A percentile compares a stretch with the other conserved stretches of the same genome.
These are phyloP conservation scores for Eudorina sp. DNA, from an alignment of 139 green algal species.

Conservation along the genomic window DNA sequence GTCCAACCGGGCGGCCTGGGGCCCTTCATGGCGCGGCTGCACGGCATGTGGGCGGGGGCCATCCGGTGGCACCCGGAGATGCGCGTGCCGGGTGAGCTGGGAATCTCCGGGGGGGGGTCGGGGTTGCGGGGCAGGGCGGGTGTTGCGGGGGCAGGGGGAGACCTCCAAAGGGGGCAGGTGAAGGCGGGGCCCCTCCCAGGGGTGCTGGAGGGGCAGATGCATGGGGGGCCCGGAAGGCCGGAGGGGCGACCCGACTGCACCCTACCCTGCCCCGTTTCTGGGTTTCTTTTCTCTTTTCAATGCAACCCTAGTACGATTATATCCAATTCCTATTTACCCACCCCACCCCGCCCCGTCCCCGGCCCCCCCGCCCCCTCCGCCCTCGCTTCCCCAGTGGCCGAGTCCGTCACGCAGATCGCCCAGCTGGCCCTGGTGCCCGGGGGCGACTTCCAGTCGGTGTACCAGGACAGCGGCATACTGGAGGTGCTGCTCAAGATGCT, in stretches of 20 bases:
- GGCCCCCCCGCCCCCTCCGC: neutral
- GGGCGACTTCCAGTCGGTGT: slow-evolving; percentile 2
- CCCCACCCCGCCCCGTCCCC: neutral
- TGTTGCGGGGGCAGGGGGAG: slow-evolving; percentile 13
- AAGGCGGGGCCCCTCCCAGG: too few relatives aligned
- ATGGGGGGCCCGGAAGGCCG: neutral
- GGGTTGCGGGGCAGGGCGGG: too few relatives aligned
- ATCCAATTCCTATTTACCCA: neutral
- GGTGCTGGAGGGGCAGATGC: too few relatives aligned
- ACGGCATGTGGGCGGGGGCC: slow-evolving; percentile 11
- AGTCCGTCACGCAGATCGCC: slow-evolving; percentile 2
- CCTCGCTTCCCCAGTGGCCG: neutral
- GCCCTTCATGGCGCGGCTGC: slow-evolving; percentile 16
- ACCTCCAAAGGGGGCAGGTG: neutral
- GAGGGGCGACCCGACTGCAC: too few relatives aligned
- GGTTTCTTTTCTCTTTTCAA: too few relatives aligned
- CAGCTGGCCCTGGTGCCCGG: slow-evolving; percentile 8
- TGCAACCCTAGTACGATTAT: too few relatives aligned
- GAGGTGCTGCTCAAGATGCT: slow-evolving; percentile 35
- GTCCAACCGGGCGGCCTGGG: neutral
- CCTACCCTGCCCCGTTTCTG: too few relatives aligned
- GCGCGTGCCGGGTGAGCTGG: slow-evolving; percentile 24
- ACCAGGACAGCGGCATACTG: slow-evolving; percentile 28
- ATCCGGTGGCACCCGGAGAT: neutral
- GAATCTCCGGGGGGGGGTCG: too few relatives aligned